A percentile compares a stretch with the other conserved stretches of the same genome.
These are phyloP conservation scores for Crithidia fasciculata DNA, from an alignment of 208 protist species.

Conservation along the genomic window DNA sequence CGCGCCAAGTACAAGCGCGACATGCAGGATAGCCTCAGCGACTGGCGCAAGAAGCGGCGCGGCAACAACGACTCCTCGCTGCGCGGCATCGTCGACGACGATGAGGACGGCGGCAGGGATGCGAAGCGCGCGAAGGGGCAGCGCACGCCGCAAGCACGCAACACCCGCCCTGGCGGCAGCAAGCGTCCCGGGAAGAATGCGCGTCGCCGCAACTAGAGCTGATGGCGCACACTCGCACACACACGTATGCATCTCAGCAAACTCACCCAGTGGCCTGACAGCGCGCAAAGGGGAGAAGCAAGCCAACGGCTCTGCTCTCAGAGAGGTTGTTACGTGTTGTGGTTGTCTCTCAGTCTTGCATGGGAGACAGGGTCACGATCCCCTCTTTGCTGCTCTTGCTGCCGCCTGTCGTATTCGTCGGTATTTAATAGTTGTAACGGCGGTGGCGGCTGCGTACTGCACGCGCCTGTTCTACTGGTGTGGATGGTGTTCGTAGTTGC, in stretches of 20 bases:
- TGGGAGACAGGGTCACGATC: too few relatives aligned
- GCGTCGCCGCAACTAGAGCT: conserved; percentile 28
- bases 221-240: not conserved
- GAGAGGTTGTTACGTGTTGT: too few relatives aligned
- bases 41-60: conserved; percentile 88
- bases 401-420: too few relatives aligned
- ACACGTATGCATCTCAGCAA: not conserved
- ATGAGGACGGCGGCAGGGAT: conserved; percentile 20
- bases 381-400: too few relatives aligned
- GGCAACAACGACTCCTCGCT: conserved; percentile 70
- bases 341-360: too few relatives aligned
- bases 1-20: conserved; percentile 94
- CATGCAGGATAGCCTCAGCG: conserved; percentile 82
- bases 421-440: too few relatives aligned
- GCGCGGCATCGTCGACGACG: conserved; percentile 70
- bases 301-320: too few relatives aligned
- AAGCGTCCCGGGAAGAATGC: conserved; percentile 92
- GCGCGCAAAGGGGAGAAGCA: too few relatives aligned
- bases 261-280: not conserved
- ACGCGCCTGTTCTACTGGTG: not conserved
- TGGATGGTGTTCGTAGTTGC: not conserved
- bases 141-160: conserved; percentile 41
- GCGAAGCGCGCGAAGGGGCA: conserved; percentile 29
- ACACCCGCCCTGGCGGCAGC: conserved; percentile 66
- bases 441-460: not conserved